phyloP scores from a whole-genome alignment of 1,284 basidiomycete species.

The Afroboletus lepidellus region DNA sequence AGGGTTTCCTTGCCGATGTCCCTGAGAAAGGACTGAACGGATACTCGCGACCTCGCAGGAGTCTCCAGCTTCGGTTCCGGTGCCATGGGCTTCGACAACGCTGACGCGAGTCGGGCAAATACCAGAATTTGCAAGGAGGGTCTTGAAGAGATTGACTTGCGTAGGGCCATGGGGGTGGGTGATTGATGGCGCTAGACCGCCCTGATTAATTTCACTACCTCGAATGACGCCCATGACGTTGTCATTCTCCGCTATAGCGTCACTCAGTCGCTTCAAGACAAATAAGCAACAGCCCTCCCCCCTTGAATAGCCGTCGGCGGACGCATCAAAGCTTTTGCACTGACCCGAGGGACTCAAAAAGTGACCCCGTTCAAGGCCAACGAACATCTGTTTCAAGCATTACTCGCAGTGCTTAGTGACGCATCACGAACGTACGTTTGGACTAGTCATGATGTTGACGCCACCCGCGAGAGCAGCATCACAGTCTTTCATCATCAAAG shows the following conservation, averaged over 20 bases:
- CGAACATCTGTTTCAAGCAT: constrained; percentile 51
- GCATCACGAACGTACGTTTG: constrained; percentile 50
- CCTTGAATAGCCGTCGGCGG: constrained; percentile 71
- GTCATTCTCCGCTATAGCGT: constrained; percentile 64
- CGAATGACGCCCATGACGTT: constrained; percentile 66
- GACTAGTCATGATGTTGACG: constrained; percentile 69
- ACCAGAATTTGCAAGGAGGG: constrained; percentile 46
- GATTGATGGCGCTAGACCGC: constrained; percentile 60
- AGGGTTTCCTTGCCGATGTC: constrained; percentile 44
- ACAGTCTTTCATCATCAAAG: constrained; percentile 61
- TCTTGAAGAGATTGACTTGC: constrained; percentile 53
- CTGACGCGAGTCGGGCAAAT: constrained; percentile 49
- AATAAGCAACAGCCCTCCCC: constrained; percentile 73
- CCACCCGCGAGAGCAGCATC: constrained; percentile 68
- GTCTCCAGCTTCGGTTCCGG: constrained; percentile 70
- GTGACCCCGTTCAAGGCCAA: constrained; percentile 67
- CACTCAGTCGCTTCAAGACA: constrained; percentile 65
- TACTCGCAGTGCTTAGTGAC: constrained; percentile 6
- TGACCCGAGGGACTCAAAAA: constrained; percentile 67
- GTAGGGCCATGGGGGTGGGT: constrained; percentile 67
- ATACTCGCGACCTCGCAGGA: constrained; percentile 62
- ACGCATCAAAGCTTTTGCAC: constrained; percentile 68
- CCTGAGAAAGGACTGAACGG: constrained; percentile 49
- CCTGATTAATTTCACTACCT: constrained; percentile 69
- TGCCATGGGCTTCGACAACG: constrained; percentile 71